Evolutionary conservation across 441 rosid genomes (phyloP).

Genomic region (Gossypium schwendimanii): DNA sequence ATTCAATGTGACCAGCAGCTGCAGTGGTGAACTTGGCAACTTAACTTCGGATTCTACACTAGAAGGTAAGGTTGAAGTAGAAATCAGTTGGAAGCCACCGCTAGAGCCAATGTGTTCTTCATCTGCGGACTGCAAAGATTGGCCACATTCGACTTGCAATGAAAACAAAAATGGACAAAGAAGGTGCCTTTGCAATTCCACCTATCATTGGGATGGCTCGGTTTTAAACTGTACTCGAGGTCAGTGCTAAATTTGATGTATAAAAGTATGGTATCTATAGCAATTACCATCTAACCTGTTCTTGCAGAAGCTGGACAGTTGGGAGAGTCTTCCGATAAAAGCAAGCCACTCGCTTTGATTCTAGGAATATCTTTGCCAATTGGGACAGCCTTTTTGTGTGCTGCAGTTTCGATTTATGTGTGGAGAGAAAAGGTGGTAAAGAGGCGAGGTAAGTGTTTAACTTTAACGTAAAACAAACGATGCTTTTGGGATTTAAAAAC

Average conservation of each 20-base stretch:
- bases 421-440: slow-evolving; percentile 32
- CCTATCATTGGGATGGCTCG: slow-evolving; percentile 40
- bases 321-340: slow-evolving; percentile 7
- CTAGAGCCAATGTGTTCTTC: slow-evolving; percentile 45
- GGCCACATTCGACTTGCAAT: slow-evolving; percentile 53
- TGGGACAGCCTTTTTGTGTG: slow-evolving; percentile 29
- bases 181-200: slow-evolving; percentile 39
- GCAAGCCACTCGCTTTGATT: slow-evolving; percentile 25
- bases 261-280: background rate
- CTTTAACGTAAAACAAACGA: background rate
- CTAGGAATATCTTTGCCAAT: slow-evolving; percentile 10
- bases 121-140: slow-evolving; percentile 49
- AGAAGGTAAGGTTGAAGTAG: slow-evolving; percentile 34
- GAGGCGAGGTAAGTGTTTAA: slow-evolving; percentile 25
- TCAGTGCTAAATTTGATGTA: slow-evolving; percentile 14
- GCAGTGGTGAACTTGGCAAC: slow-evolving; percentile 10
- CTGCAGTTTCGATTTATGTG: slow-evolving; percentile 28
- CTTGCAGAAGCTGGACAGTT: slow-evolving; percentile 23
- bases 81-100: slow-evolving; percentile 51
- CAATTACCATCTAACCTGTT: background rate
- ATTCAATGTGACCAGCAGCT: slow-evolving; percentile 32
- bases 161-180: slow-evolving; percentile 26
- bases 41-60: background rate
- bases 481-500: background rate
- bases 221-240: slow-evolving; percentile 44